phyloP scores from a whole-genome alignment of 1,284 basidiomycete genomes.

The Ganoderma sinense region DNA sequence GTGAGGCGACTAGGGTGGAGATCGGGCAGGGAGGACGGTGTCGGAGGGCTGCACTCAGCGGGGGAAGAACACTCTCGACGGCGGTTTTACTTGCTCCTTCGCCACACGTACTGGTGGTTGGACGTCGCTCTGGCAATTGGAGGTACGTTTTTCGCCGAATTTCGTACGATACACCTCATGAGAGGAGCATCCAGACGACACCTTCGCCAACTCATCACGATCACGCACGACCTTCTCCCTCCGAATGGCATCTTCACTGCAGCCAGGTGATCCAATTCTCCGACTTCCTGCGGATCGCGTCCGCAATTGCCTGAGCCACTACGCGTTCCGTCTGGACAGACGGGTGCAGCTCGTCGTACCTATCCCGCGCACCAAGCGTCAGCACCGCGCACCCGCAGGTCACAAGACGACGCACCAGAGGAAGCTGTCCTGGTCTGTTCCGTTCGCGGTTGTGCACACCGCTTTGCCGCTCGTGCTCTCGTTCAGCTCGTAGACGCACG shows the following conservation, averaged over 20 bases:
- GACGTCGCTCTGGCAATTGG: background rate
- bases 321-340: constrained; percentile 63
- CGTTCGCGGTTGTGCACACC: constrained; percentile 51
- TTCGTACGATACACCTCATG: too few species aligned
- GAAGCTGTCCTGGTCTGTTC: constrained; percentile 58
- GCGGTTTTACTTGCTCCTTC: background rate
- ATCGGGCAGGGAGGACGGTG: background rate
- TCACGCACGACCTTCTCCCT: background rate
- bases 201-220: background rate
- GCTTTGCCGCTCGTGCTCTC: constrained; percentile 29
- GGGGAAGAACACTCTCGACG: background rate
- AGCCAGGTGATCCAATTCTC: constrained; percentile 59
- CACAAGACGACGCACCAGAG: constrained; percentile 52
- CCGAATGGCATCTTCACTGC: constrained; percentile 36
- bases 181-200: background rate
- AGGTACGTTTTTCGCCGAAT: background rate
- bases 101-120: too few species aligned
- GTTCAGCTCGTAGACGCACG: constrained; percentile 10
- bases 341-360: constrained; percentile 66
- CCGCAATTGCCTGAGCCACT: constrained; percentile 56
- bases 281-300: constrained; percentile 48
- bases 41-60: background rate
- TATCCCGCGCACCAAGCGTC: constrained; percentile 28
- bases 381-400: background rate
- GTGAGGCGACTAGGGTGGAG: too few species aligned